These are phyloP conservation scores for Acacia pycnantha DNA, from an alignment of 331 rosid genomes.

Conservation along the genomic window DNA sequence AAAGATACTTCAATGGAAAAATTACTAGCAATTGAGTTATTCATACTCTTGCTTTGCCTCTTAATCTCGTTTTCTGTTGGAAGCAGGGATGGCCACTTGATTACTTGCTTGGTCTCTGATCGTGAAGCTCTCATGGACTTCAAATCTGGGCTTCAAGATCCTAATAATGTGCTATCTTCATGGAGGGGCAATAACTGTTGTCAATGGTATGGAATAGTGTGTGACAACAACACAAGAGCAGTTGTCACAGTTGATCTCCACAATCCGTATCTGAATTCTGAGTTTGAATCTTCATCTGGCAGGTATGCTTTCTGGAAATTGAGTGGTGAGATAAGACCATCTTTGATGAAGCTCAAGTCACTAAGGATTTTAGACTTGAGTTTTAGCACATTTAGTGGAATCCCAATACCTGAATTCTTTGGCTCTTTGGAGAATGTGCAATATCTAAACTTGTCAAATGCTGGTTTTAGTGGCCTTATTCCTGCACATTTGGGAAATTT, in stretches of 20 bases:
- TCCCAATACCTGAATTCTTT: constrained; percentile 34
- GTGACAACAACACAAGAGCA: constrained; percentile 24
- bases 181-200: constrained; percentile 30
- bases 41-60: constrained; percentile 1
- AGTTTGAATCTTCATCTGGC: not conserved
- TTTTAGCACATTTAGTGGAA: constrained; percentile 35
- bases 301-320: constrained; percentile 40
- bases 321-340: constrained; percentile 47
- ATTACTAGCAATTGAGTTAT: not conserved
- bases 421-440: constrained; percentile 38
- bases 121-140: constrained; percentile 46
- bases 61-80: not conserved
- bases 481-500: constrained; percentile 44
- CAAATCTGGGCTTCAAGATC: constrained; percentile 44
- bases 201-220: constrained; percentile 9
- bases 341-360: constrained; percentile 43
- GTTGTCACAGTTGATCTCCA: constrained; percentile 34
- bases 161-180: constrained; percentile 38
- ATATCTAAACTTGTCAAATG: constrained; percentile 40
- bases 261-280: constrained; percentile 23
- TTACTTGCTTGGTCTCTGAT: constrained; percentile 31
- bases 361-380: constrained; percentile 47
- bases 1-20: constrained; percentile 16
- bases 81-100: not conserved
- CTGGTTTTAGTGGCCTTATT: constrained; percentile 39